Evolutionary conservation across 2,329 filamentous ascomycete genomes (phyloP), one percentile per base, ranked within the genome.

Genomic region (Colletotrichum sp.): DNA sequence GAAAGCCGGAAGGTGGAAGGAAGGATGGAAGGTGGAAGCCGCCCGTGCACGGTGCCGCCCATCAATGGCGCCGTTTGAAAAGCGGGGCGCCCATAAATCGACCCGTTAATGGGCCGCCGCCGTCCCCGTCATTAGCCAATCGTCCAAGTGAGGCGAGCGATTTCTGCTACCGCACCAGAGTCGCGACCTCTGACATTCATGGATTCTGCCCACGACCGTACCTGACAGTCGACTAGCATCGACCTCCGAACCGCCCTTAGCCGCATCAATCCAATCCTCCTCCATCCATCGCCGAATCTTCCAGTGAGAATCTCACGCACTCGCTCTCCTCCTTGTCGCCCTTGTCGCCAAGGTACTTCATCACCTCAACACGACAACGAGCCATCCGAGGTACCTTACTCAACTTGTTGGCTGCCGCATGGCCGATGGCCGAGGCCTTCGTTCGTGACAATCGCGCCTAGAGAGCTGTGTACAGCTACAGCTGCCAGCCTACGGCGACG

Each of bases 51-150:
- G 26, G n/a, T 34, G 48, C 34, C 28, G 57, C 64, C 39, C 28
- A 9, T n/a, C 57, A 57, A 75, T 48, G 73, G 73, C 70, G 64
- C 73, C 73, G 73, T 73, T 69, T 68, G 70, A 73, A 68, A 75
- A 73, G 73, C 39, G 73, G 73, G 43, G 32, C 28, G 36, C 24
- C 57, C 64, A 64, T 65, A 52, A 52, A 68, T 36, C 26, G 73
- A 73, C 73, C 73, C 70, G 73, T 64, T 65, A 68, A 52, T 73
- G 36, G 73, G 68, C 70, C 70, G 65, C 21, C 72, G 48, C 68
- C 57, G 67, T 77, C 72, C 73, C 75, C 67, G 64, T 57, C 57
- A 57, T 71, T 16, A 75, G 48, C 77, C 77, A 78, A 78, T 78
- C 75, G 67, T 74, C 39, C 61, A 57, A 70, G 67, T 77, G 75